Evolutionary conservation across 768 basidiomycete species (phyloP).

Genomic region (Lentinula detonsa): DNA sequence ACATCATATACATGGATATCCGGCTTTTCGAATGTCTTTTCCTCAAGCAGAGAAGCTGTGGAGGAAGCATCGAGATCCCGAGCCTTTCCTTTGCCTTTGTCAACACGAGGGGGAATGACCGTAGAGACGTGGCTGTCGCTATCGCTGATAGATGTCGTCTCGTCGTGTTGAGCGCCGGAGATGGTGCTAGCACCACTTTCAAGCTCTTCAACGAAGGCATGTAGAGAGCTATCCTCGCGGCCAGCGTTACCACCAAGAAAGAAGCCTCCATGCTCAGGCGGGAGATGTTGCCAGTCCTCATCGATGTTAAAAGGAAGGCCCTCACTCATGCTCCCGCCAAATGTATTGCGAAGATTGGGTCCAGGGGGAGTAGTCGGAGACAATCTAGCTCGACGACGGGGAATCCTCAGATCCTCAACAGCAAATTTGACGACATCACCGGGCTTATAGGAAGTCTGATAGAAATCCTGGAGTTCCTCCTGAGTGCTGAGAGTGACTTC

Average conservation of each 20-base stretch:
- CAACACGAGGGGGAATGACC: slow-evolving; percentile 14
- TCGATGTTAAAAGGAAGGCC: slow-evolving; percentile 40
- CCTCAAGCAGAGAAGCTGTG: slow-evolving; percentile 33
- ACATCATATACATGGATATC: slow-evolving; percentile 56
- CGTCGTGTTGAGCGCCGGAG: slow-evolving; percentile 19
- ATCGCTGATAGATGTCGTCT: slow-evolving; percentile 20
- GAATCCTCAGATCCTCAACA: slow-evolving; percentile 52
- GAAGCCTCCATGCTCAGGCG: slow-evolving; percentile 31
- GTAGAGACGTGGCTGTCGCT: slow-evolving; percentile 29
- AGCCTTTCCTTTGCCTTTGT: slow-evolving; percentile 51
- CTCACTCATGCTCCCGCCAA: slow-evolving; percentile 34
- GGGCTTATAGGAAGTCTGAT: slow-evolving; percentile 26
- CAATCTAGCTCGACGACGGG: slow-evolving; percentile 24
- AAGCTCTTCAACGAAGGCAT: slow-evolving; percentile 61
- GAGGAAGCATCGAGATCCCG: slow-evolving; percentile 25
- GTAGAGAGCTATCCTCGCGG: slow-evolving; percentile 32
- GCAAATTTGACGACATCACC: slow-evolving; percentile 47
- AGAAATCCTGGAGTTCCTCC: slow-evolving; percentile 74
- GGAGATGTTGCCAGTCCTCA: slow-evolving; percentile 61
- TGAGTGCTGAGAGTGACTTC: slow-evolving; percentile 73
- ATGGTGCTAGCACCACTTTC: slow-evolving; percentile 26
- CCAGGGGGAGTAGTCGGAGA: slow-evolving; percentile 22
- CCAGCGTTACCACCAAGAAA: slow-evolving; percentile 24
- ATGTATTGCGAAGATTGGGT: slow-evolving; percentile 48
- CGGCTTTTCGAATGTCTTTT: slow-evolving; percentile 45